phyloP scores from a whole-genome alignment of 768 basidiomycete genomes.

The Mycena rosella region DNA sequence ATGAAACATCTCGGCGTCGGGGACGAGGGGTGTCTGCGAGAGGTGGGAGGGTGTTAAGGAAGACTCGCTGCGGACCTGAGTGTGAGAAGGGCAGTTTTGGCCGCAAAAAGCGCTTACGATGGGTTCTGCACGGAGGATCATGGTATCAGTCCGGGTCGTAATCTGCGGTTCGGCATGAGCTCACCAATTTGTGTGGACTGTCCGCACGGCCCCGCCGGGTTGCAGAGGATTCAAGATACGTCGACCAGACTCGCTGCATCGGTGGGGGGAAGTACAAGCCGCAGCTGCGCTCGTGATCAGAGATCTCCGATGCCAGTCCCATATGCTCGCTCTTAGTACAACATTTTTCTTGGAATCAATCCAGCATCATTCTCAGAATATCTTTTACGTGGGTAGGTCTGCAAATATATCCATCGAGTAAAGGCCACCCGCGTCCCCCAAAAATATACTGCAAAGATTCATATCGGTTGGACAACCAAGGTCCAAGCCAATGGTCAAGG shows the following conservation, averaged over 20 bases:
- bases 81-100: conserved; percentile 6
- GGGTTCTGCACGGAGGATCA: conserved; percentile 31
- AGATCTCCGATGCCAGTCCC: conserved; percentile 5
- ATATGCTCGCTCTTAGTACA: conserved; percentile 9
- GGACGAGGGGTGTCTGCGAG: conserved; percentile 64
- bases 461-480: no score
- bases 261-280: conserved; percentile 15
- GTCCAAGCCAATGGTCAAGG: no score
- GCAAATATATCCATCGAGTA: conserved; percentile 5
- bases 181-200: conserved; percentile 32
- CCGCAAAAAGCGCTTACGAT: conserved; percentile 33
- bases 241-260: conserved; percentile 60
- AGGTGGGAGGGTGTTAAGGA: conserved; percentile 60
- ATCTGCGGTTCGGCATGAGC: conserved; percentile 38
- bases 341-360: conserved; percentile 10
- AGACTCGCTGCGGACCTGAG: conserved; percentile 37
- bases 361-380: conserved; percentile 14
- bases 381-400: no score
- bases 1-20: conserved; percentile 55
- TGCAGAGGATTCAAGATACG: conserved; percentile 49
- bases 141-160: conserved; percentile 31
- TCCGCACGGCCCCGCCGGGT: conserved; percentile 32
- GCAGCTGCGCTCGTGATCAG: conserved; percentile 22
- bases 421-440: no score
- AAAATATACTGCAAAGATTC: no score